These are phyloP conservation scores for Starmerella gropengiesseri DNA, from an alignment of 805 yeast genomes.

Conservation along the genomic window DNA sequence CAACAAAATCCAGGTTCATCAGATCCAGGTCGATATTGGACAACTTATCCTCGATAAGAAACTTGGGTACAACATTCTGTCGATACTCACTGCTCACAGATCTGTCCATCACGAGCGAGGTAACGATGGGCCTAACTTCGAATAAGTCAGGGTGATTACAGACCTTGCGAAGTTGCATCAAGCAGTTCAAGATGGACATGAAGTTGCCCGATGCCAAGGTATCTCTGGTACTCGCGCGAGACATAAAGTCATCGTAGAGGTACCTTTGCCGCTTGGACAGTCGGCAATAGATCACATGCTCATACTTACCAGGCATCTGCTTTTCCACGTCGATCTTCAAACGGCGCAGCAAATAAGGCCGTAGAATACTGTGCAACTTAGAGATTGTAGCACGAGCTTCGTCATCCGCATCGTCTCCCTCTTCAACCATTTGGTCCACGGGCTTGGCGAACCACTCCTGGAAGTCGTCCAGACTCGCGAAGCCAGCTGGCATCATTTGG, in stretches of 20 bases:
- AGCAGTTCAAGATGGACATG: conserved; percentile 85
- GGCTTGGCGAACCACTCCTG: conserved; percentile 99
- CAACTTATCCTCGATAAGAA: conserved; percentile 9
- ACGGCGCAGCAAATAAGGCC: conserved; percentile 86
- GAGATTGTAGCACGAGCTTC: conserved; percentile 80
- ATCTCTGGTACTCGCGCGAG: conserved; percentile 88
- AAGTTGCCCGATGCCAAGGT: conserved; percentile 92
- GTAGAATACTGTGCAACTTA: conserved; percentile 80
- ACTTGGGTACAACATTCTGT: conserved; percentile 10
- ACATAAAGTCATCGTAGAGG: conserved; percentile 92
- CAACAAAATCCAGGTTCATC: conserved; percentile 49
- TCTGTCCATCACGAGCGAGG: conserved; percentile 68
- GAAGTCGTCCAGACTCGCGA: conserved; percentile 90
- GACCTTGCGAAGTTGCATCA: conserved; percentile 94
- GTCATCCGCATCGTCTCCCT: conserved; percentile 47
- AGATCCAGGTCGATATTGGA: conserved; percentile 30
- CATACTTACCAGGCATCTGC: conserved; percentile 97
- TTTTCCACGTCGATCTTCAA: conserved; percentile 93
- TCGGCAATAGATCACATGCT: conserved; percentile 86
- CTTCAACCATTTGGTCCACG: conserved; percentile 82
- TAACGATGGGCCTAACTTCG: conserved; percentile 88
- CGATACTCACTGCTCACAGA: conserved; percentile 47
- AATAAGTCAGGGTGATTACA: conserved; percentile 94
- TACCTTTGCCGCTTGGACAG: conserved; percentile 85
- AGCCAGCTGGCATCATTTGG: conserved; percentile 71